Conservation (phyloP, 495 filamentous ascomycete species). For the Penicillium paxilli region DNA sequence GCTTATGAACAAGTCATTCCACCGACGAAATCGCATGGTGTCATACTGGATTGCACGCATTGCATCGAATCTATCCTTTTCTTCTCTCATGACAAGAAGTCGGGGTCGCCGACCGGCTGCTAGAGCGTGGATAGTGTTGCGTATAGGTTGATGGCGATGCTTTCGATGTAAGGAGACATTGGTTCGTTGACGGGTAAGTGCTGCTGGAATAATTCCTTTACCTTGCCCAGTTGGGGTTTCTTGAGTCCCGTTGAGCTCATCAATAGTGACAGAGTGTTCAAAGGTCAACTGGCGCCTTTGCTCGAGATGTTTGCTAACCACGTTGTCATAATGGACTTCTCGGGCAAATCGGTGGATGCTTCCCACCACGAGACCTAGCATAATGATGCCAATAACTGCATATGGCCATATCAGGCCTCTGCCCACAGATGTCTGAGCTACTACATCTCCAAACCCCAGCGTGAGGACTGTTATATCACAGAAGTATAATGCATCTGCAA, state of each 20-base stretch:
- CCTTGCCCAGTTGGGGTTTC: background rate
- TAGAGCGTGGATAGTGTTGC: slow-evolving; percentile 24
- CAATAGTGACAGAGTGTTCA: slow-evolving; percentile 50
- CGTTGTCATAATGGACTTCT: slow-evolving; percentile 64
- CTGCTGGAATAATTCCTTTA: slow-evolving; percentile 1
- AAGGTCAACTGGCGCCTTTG: slow-evolving; percentile 57
- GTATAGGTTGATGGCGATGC: slow-evolving; percentile 21
- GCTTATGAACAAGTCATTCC: slow-evolving; percentile 72
- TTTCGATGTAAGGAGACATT: slow-evolving; percentile 9
- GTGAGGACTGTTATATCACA: slow-evolving; percentile 66
- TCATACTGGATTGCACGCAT: slow-evolving; percentile 79
- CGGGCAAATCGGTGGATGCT: slow-evolving; percentile 72
- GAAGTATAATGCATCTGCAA: slow-evolving; percentile 62
- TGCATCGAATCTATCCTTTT: slow-evolving; percentile 71
- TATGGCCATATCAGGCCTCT: slow-evolving; percentile 77
- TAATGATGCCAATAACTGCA: slow-evolving; percentile 81
- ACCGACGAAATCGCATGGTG: slow-evolving; percentile 63
- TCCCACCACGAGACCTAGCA: slow-evolving; percentile 81
- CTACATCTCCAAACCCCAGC: slow-evolving; percentile 65
- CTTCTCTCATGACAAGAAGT: slow-evolving; percentile 41
- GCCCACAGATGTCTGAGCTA: slow-evolving; percentile 46
- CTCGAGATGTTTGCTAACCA: slow-evolving; percentile 64
- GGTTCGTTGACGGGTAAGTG: slow-evolving; percentile 2
- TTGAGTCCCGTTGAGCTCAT: background rate
- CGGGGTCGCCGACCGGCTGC: slow-evolving; percentile 20